A percentile compares a stretch with the other conserved stretches of the same genome.
These are phyloP conservation scores for Rehmannia glutinosa DNA, from an alignment of 257 asterid genomes.

Conservation along the genomic window DNA sequence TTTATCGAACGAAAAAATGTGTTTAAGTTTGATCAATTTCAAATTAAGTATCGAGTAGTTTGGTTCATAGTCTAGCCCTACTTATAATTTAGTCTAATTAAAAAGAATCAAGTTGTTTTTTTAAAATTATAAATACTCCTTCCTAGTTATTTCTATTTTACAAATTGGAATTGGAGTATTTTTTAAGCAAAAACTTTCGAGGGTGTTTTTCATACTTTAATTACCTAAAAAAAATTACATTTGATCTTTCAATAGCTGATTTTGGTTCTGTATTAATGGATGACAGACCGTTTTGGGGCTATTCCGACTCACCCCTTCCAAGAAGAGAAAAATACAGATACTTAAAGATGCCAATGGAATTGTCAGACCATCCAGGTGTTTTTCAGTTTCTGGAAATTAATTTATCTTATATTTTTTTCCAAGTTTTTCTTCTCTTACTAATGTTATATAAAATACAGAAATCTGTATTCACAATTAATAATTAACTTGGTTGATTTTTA, in stretches of 20 bases:
- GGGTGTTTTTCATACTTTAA: too few species aligned
- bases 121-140: too few species aligned
- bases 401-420: not conserved
- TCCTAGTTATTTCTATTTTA: too few species aligned
- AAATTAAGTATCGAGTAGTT: too few species aligned
- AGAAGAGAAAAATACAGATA: slow-evolving; percentile 33
- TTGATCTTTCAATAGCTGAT: not conserved
- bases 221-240: too few species aligned
- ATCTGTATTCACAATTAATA: not conserved
- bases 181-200: too few species aligned
- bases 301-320: slow-evolving; percentile 32
- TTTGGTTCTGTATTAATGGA: slow-evolving; percentile 12
- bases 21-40: too few species aligned
- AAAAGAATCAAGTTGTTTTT: too few species aligned
- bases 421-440: not conserved
- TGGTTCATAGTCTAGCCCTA: too few species aligned
- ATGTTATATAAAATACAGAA: not conserved
- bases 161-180: too few species aligned
- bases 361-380: slow-evolving; percentile 33
- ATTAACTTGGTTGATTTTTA: slow-evolving; percentile 6
- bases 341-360: slow-evolving; percentile 35
- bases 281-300: slow-evolving; percentile 25
- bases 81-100: too few species aligned
- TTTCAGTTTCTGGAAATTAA: not conserved
- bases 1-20: too few species aligned